Evolutionary conservation across 1,284 basidiomycete genomes (phyloP), one percentile per base, ranked within the genome.

Genomic region (Rhizoctonia solani): DNA sequence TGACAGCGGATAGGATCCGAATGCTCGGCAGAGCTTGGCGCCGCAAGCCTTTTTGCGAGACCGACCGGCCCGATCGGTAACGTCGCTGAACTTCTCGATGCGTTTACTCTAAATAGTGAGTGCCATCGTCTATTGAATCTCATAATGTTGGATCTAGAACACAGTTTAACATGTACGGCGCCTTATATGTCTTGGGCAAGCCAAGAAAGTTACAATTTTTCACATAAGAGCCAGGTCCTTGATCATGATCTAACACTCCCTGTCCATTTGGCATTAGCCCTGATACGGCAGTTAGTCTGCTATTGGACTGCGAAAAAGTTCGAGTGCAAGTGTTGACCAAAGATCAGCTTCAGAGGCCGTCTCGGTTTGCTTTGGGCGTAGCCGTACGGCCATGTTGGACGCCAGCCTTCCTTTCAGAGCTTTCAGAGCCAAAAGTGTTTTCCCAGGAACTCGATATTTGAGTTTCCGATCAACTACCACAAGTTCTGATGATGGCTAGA

Each of bases 391-490:
- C 70, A 98, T 81, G 50, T 90, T 81, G 3, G 76, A 76, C 6
- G 79, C 78, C 58, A 97, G 79, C 54, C 90, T 87, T 19, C 80
- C 81, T 13, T 95, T 87, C 41, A 99, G 79, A 61, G 85, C 75
- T 75, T 95, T 95, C 72, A 98, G 80, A 0, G 94, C 94, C 47
- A 96, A 76, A 66, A 86, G 86, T 0, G 87, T 80, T 78, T 90
- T 93, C 0, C 90, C 85, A 0, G 85, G 74, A 9, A 92, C 77
- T 39, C 83, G 83, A 74, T 90, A 93, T 69, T 85, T 87, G 76
- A 95, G 82, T 77, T 93, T 96, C 56, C 92, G 87, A 75, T 98
- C 96, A 67, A 98, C 83, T 63, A 85, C 82, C n/a, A 87, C 81
- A 9, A 83, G 85, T 68, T 89, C 82, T 0, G 93, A 87, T 96